Percentiles rank a stretch among this genome's conserved stretches.
phyloP scores from a whole-genome alignment of 345 rosid genomes.

The Camelina hispida region DNA sequence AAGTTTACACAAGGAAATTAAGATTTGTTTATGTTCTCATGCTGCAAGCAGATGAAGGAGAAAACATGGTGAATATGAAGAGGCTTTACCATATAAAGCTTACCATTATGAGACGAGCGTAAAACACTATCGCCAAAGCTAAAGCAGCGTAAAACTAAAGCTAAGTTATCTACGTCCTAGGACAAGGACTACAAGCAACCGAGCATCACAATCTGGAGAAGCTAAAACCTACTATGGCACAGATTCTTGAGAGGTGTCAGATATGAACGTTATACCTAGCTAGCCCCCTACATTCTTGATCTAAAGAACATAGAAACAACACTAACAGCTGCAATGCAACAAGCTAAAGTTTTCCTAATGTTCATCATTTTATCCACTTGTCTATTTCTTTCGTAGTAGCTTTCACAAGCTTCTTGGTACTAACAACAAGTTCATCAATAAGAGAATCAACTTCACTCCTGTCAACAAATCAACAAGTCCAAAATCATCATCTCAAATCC shows the following conservation, averaged over 20 bases:
- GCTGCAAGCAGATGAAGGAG: constrained; percentile 3
- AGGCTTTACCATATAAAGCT: constrained; percentile 12
- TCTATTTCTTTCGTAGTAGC: constrained; percentile 77
- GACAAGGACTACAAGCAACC: constrained; percentile 19
- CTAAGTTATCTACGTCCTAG: constrained; percentile 6
- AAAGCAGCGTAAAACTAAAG: constrained; percentile 6
- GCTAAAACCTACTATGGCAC: constrained; percentile 9
- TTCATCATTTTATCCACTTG: constrained; percentile 78
- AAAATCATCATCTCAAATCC: background rate
- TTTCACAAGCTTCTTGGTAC: constrained; percentile 66
- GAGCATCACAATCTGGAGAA: constrained; percentile 19
- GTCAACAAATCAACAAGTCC: constrained; percentile 3
- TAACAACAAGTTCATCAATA: constrained; percentile 61
- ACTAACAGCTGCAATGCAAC: background rate
- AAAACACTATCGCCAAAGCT: no score
- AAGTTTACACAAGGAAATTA: constrained; percentile 58
- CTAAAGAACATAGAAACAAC: constrained; percentile 13
- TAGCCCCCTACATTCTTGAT: constrained; percentile 2
- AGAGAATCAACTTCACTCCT: constrained; percentile 72
- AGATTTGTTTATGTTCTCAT: constrained; percentile 32
- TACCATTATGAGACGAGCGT: constrained; percentile 96
- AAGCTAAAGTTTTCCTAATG: constrained; percentile 2
- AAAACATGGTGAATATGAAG: constrained; percentile 13
- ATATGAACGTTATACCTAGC: background rate
- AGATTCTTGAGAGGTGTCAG: background rate